Percentiles rank a stretch among this genome's conserved stretches.
Evolutionary conservation across 2,329 filamentous ascomycete species (phyloP).

Genomic region (Aspergillus spinulosporus): DNA sequence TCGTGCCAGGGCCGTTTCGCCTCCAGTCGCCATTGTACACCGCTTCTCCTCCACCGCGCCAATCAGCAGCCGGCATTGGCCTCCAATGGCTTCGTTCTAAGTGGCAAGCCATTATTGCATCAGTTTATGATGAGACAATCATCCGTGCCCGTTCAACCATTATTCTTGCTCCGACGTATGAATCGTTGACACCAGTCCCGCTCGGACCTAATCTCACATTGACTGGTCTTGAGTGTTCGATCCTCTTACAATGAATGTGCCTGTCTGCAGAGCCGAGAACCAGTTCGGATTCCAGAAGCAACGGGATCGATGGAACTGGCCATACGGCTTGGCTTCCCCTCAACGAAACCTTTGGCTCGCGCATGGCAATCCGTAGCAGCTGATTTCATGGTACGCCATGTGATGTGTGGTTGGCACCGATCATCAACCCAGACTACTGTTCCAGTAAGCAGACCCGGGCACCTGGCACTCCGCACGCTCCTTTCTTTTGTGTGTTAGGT

Average conservation of each 20-base stretch:
- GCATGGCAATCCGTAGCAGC: slow-evolving; percentile 21
- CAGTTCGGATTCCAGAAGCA: background rate
- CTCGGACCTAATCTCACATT: background rate
- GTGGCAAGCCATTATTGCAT: slow-evolving; percentile 17
- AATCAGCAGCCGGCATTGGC: slow-evolving; percentile 20
- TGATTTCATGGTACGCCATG: slow-evolving; percentile 14
- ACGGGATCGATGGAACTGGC: background rate
- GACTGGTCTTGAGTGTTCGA: background rate
- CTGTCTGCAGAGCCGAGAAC: background rate
- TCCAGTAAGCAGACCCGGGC: slow-evolving; percentile 6
- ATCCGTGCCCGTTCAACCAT: slow-evolving; percentile 5
- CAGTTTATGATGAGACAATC: slow-evolving; percentile 20
- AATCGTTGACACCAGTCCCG: slow-evolving; percentile 11
- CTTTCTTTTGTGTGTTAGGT: background rate
- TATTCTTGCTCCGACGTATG: background rate
- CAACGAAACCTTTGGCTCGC: slow-evolving; percentile 15
- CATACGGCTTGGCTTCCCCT: background rate
- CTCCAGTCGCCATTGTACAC: slow-evolving; percentile 20
- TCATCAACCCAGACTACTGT: background rate
- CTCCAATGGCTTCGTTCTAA: slow-evolving; percentile 7
- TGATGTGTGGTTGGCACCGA: slow-evolving; percentile 9
- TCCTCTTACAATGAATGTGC: background rate
- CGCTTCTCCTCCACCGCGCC: slow-evolving; percentile 27
- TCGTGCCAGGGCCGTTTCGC: background rate
- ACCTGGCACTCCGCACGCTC: background rate